These are phyloP conservation scores for Ustilago xerochloae DNA, from an alignment of 1,284 basidiomycete genomes.

Conservation along the genomic window DNA sequence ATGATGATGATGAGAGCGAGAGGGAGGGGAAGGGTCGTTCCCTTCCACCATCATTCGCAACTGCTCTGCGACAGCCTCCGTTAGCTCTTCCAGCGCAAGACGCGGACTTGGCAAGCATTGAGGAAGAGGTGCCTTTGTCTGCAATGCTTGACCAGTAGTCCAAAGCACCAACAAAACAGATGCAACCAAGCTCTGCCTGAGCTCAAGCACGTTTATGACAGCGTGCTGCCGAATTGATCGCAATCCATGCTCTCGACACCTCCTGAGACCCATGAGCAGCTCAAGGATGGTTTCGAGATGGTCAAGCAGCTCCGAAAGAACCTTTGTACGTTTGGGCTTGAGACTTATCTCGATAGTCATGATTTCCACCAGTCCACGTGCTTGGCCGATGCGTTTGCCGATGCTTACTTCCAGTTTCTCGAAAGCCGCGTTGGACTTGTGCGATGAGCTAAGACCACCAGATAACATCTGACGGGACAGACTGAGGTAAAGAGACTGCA, in stretches of 20 bases:
- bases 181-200: slow-evolving; percentile 70
- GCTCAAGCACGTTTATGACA: slow-evolving; percentile 70
- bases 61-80: slow-evolving; percentile 47
- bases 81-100: slow-evolving; percentile 62
- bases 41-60: slow-evolving; percentile 22
- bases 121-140: slow-evolving; percentile 70
- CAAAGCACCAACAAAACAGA: slow-evolving; percentile 70
- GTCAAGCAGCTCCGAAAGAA: slow-evolving; percentile 69
- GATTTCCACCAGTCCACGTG: slow-evolving; percentile 65
- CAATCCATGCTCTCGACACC: slow-evolving; percentile 67
- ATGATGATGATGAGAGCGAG: background rate
- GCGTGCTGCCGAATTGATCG: slow-evolving; percentile 68
- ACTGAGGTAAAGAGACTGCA: slow-evolving; percentile 59
- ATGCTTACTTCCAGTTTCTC: slow-evolving; percentile 59
- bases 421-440: slow-evolving; percentile 43
- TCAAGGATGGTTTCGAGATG: slow-evolving; percentile 68
- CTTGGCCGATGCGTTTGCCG: slow-evolving; percentile 66
- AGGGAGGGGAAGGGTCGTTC: background rate
- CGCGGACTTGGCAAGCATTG: slow-evolving; percentile 71
- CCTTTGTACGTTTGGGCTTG: slow-evolving; percentile 69
- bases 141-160: slow-evolving; percentile 70
- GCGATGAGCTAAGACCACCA: slow-evolving; percentile 32
- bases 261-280: slow-evolving; percentile 68
- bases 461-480: slow-evolving; percentile 61
- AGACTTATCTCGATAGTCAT: slow-evolving; percentile 70